Conservation (phyloP, 2,329 filamentous ascomycete species). For the Trichophyton equinum region DNA sequence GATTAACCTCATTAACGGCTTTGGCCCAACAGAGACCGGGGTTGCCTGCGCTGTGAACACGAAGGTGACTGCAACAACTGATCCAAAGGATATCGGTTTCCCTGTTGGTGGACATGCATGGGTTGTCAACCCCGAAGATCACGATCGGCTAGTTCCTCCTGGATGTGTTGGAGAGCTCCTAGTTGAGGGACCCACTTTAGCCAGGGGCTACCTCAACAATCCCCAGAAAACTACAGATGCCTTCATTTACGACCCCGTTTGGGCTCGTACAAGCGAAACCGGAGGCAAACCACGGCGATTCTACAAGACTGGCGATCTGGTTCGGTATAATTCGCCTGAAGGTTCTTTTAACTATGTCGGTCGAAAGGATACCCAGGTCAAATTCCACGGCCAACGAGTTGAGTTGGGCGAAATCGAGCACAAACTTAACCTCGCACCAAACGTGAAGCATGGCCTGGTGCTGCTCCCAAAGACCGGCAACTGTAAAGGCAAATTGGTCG, state of each 20-base stretch:
- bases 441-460: conserved; percentile 26
- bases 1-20: conserved; percentile 31
- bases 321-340: conserved; percentile 26
- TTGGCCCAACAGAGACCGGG: conserved; percentile 34
- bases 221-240: conserved; percentile 44
- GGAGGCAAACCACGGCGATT: conserved; percentile 19
- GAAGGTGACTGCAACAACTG: conserved; percentile 20
- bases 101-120: conserved; percentile 26
- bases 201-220: conserved; percentile 49
- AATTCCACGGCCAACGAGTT: conserved; percentile 53
- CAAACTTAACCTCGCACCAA: conserved; percentile 21
- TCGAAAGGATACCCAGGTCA: conserved; percentile 56
- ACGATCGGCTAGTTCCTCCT: conserved; percentile 31
- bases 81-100: conserved; percentile 26
- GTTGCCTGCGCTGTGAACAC: conserved; percentile 26
- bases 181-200: conserved; percentile 43
- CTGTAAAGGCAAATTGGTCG: conserved; percentile 22
- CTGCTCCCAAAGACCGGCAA: conserved; percentile 27
- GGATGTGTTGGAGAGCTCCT: conserved; percentile 28
- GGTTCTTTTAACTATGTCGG: conserved; percentile 37
- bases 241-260: conserved; percentile 46
- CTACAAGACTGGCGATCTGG: conserved; percentile 32
- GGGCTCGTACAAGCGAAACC: conserved; percentile 29
- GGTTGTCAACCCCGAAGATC: conserved; percentile 30
- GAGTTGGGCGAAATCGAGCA: conserved; percentile 45